Conservation (phyloP, 2,329 filamentous ascomycete genomes). For the Cucurbitaria berberidis region DNA sequence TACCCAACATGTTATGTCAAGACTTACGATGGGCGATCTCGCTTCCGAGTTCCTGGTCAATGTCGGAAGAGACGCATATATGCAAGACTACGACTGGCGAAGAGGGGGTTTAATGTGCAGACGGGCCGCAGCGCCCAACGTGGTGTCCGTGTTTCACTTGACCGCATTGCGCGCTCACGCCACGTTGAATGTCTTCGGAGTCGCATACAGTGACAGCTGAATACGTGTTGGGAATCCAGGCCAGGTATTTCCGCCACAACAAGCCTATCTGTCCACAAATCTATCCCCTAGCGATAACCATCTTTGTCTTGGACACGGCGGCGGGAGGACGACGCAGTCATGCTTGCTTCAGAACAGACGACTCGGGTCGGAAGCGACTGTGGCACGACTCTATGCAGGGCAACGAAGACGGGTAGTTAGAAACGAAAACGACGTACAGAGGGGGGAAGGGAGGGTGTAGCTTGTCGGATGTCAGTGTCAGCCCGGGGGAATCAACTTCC, state of each 20-base stretch:
- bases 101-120: constrained; percentile 6
- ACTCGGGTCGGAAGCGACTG: constrained; percentile 9
- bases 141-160: constrained; percentile 10
- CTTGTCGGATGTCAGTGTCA: not conserved
- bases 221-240: not conserved
- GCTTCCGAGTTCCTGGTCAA: constrained; percentile 17
- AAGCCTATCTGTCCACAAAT: not conserved
- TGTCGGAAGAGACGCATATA: constrained; percentile 14
- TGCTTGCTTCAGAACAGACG: constrained; percentile 8
- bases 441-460: constrained; percentile 2
- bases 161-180: not conserved
- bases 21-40: constrained; percentile 4
- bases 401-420: constrained; percentile 18
- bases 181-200: not conserved
- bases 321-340: constrained; percentile 13
- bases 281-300: not conserved
- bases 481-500: not conserved
- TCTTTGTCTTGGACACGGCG: constrained; percentile 29
- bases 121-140: constrained; percentile 9
- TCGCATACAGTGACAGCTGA: not conserved
- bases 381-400: constrained; percentile 22
- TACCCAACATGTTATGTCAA: constrained; percentile 2
- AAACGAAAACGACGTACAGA: constrained; percentile 17
- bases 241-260: not conserved
- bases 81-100: constrained; percentile 8